Percentiles rank a stretch among this genome's conserved stretches.
phyloP scores from a whole-genome alignment of 176 grass and related monocot genomes.

The Musa beccarii region DNA sequence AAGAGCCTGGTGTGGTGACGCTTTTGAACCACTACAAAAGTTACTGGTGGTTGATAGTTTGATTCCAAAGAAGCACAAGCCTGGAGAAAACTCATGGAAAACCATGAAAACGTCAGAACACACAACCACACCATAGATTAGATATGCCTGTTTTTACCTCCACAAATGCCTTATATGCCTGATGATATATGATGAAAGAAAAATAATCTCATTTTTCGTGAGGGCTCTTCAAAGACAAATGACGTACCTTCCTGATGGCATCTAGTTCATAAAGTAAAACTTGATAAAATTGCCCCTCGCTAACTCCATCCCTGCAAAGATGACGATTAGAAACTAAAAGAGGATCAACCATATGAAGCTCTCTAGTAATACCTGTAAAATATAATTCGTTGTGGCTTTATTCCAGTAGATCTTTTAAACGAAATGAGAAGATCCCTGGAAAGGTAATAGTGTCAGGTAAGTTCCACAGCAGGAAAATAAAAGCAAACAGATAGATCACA shows the following conservation, averaged over 20 bases:
- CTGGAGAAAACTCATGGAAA: background rate
- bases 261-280: slow-evolving; percentile 56
- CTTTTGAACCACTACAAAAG: slow-evolving; percentile 87
- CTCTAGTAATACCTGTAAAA: slow-evolving; percentile 14
- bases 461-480: background rate
- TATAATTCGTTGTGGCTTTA: slow-evolving; percentile 45
- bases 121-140: background rate
- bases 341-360: background rate
- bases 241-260: slow-evolving; percentile 45
- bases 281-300: slow-evolving; percentile 58
- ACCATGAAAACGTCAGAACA: background rate
- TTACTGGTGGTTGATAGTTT: slow-evolving; percentile 40
- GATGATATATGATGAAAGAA: background rate
- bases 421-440: slow-evolving; percentile 46
- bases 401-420: slow-evolving; percentile 26
- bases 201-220: background rate
- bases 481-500: background rate
- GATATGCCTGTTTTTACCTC: background rate
- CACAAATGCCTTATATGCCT: background rate
- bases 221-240: background rate
- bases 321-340: background rate
- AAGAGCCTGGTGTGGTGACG: slow-evolving; percentile 74
- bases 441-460: background rate
- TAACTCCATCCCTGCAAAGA: slow-evolving; percentile 62
- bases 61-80: slow-evolving; percentile 54